phyloP scores from a whole-genome alignment of 2,329 filamentous ascomycete genomes.

The Neonectria faginata region DNA sequence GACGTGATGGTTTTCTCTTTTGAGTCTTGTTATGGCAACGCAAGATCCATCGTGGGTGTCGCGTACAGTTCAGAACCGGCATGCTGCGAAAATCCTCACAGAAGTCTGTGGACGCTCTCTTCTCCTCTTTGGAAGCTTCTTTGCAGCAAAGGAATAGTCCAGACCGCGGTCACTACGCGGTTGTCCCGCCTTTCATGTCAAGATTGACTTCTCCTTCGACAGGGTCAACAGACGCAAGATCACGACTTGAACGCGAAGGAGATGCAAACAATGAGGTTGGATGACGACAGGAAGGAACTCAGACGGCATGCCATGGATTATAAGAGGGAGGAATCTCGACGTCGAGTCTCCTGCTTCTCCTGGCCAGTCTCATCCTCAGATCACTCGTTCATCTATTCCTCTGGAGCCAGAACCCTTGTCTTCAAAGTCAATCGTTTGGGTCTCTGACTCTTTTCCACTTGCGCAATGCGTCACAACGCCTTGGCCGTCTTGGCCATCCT shows the following conservation, averaged over 20 bases:
- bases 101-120: conserved; percentile 25
- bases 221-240: conserved; percentile 22
- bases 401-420: conserved; percentile 23
- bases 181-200: conserved; percentile 11
- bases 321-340: conserved; percentile 15
- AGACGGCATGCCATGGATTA: conserved; percentile 4
- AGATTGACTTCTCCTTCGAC: conserved; percentile 22
- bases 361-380: conserved; percentile 4
- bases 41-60: neutral
- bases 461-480: conserved; percentile 40
- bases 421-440: conserved; percentile 30
- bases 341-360: neutral
- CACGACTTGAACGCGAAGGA: conserved; percentile 11
- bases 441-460: conserved; percentile 9
- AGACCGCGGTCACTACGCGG: conserved; percentile 5
- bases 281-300: conserved; percentile 4
- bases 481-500: conserved; percentile 42
- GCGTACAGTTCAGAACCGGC: conserved; percentile 16
- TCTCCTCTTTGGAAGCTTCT: conserved; percentile 6
- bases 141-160: conserved; percentile 13
- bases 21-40: neutral
- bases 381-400: conserved; percentile 18
- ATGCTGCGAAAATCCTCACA: conserved; percentile 12
- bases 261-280: neutral
- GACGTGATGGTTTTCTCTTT: conserved; percentile 1